Evolutionary conservation across 139 green algal species (phyloP).

Genomic region (Mesotaenium endlicherianum): DNA sequence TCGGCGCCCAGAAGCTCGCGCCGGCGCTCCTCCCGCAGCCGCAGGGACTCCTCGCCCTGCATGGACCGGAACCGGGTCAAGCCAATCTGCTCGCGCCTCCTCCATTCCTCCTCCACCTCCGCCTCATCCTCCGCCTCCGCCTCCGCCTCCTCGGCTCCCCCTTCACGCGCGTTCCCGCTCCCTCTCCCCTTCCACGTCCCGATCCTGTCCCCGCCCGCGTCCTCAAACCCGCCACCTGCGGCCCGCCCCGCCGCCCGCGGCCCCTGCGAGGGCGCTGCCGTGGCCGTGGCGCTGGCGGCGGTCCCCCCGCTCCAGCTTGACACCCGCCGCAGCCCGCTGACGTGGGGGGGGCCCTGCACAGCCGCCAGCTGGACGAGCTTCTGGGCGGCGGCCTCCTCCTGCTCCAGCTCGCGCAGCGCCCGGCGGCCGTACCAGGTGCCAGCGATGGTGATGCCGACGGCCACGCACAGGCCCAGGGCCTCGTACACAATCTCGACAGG

Average conservation of each 20-base stretch:
- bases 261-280: background rate
- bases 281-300: background rate
- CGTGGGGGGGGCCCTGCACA: background rate
- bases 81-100: background rate
- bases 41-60: background rate
- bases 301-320: too few species aligned
- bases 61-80: background rate
- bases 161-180: background rate
- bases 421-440: background rate
- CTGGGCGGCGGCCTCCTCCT: background rate
- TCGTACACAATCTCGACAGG: constrained; percentile 21
- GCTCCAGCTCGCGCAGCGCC: constrained; percentile 23
- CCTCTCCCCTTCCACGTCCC: background rate
- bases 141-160: background rate
- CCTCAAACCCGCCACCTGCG: background rate
- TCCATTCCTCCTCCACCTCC: background rate
- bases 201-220: background rate
- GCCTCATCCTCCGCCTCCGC: background rate
- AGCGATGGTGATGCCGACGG: background rate
- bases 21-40: background rate
- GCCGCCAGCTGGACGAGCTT: background rate
- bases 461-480: background rate
- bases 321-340: too few species aligned
- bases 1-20: background rate
- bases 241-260: background rate